These are phyloP conservation scores for Vigna radiata DNA, from an alignment of 306 rosid genomes.

Conservation along the genomic window DNA sequence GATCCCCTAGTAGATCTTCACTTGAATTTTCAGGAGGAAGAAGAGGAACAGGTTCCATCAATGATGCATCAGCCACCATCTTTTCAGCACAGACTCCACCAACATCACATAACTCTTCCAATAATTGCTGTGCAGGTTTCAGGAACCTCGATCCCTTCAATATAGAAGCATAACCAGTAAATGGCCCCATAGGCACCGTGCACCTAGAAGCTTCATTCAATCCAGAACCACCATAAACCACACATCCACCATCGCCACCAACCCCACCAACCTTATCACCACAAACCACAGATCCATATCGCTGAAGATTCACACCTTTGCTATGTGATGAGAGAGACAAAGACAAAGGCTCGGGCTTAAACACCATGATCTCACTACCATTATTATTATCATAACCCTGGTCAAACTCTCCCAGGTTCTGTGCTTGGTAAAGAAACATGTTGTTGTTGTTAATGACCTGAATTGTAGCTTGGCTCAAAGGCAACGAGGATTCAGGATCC, in stretches of 20 bases:
- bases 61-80: slow-evolving; percentile 51
- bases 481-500: slow-evolving; percentile 59
- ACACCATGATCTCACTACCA: slow-evolving; percentile 45
- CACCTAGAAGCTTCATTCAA: slow-evolving; percentile 45
- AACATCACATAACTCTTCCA: slow-evolving; percentile 72
- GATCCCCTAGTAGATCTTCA: slow-evolving; percentile 53
- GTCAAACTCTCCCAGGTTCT: slow-evolving; percentile 51
- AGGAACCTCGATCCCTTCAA: slow-evolving; percentile 84
- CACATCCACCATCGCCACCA: slow-evolving; percentile 40
- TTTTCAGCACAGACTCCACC: slow-evolving; percentile 58
- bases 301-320: slow-evolving; percentile 50
- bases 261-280: slow-evolving; percentile 34
- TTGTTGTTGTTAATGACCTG: slow-evolving; percentile 51
- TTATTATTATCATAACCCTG: slow-evolving; percentile 30
- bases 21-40: slow-evolving; percentile 52
- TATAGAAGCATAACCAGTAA: slow-evolving; percentile 76
- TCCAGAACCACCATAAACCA: slow-evolving; percentile 45
- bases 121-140: slow-evolving; percentile 74
- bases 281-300: slow-evolving; percentile 54
- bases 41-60: slow-evolving; percentile 59
- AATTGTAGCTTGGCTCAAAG: slow-evolving; percentile 46
- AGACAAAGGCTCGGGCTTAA: slow-evolving; percentile 79
- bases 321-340: slow-evolving; percentile 69
- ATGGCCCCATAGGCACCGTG: slow-evolving; percentile 69
- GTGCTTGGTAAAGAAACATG: slow-evolving; percentile 50